A percentile compares a stretch with the other conserved stretches of the same genome.
phyloP scores from a whole-genome alignment of 768 basidiomycete species.

The Leccinum ochraceum region DNA sequence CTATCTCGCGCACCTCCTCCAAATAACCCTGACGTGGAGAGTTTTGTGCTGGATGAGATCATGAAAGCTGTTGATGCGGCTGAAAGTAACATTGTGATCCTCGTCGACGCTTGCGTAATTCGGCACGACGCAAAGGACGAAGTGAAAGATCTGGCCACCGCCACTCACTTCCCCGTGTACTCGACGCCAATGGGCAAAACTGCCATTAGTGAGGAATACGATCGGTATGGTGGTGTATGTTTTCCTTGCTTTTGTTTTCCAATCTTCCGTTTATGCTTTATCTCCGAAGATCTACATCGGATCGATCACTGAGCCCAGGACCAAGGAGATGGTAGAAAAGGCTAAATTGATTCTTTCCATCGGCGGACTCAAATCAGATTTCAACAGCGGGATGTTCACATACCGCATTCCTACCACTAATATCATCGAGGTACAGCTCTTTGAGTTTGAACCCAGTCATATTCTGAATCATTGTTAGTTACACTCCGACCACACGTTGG shows the following conservation, averaged over 20 bases:
- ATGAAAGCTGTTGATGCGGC: conserved; percentile 61
- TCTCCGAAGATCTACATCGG: conserved; percentile 72
- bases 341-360: conserved; percentile 77
- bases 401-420: conserved; percentile 61
- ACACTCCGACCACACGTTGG: conserved; percentile 71
- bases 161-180: conserved; percentile 74
- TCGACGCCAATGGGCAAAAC: conserved; percentile 83
- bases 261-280: not conserved
- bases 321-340: conserved; percentile 71
- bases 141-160: conserved; percentile 58
- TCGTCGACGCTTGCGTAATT: conserved; percentile 80
- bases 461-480: conserved; percentile 43
- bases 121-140: conserved; percentile 69
- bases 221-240: conserved; percentile 79
- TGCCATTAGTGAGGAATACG: conserved; percentile 65
- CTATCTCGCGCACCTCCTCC: conserved; percentile 48
- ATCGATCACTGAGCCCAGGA: conserved; percentile 59
- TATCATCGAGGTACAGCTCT: conserved; percentile 58
- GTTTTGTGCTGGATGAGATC: conserved; percentile 76
- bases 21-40: conserved; percentile 60
- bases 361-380: conserved; percentile 71
- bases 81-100: conserved; percentile 61
- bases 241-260: not conserved
- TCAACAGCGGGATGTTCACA: conserved; percentile 88
- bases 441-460: not conserved